phyloP scores from a whole-genome alignment of 805 yeast species.

The Ogataea trehaloabstinens region DNA sequence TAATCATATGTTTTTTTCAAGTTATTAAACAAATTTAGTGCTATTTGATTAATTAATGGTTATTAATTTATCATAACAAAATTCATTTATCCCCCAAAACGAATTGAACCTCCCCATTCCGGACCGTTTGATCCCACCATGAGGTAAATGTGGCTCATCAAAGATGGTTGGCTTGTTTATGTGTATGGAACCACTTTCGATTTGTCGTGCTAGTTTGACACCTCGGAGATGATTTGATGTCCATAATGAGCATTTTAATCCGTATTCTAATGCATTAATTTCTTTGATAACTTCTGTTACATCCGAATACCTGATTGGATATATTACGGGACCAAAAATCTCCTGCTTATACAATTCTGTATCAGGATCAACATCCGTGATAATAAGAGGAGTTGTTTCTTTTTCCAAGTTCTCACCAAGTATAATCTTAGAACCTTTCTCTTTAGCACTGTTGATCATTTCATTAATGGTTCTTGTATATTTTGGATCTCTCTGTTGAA shows the following conservation, averaged over 20 bases:
- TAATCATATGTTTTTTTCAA: too few species aligned
- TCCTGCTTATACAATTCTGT: conserved; percentile 35
- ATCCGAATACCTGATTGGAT: conserved; percentile 29
- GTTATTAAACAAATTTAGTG: too few species aligned
- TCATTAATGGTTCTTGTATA: conserved; percentile 24
- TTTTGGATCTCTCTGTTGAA: conserved; percentile 30
- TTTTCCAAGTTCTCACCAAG: conserved; percentile 11
- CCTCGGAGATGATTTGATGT: conserved; percentile 35
- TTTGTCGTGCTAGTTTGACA: conserved; percentile 30
- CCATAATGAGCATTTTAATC: conserved; percentile 45
- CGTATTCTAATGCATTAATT: conserved; percentile 33
- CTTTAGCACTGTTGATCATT: conserved; percentile 37
- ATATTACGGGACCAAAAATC: conserved; percentile 43
- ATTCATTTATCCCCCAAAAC: conserved; percentile 44
- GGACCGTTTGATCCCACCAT: conserved; percentile 44
- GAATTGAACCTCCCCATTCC: conserved; percentile 46
- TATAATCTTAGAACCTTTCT: conserved; percentile 36
- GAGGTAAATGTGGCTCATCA: conserved; percentile 35
- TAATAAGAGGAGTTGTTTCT: conserved; percentile 30
- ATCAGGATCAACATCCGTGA: conserved; percentile 31
- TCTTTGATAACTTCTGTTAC: conserved; percentile 19
- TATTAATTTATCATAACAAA: conserved; percentile 36
- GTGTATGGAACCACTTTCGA: conserved; percentile 36
- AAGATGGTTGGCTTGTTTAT: conserved; percentile 23
- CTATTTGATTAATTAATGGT: conserved; percentile 36